Percentiles rank a stretch among this genome's conserved stretches.
Evolutionary conservation across 352 stramenopile genomes (phyloP).

Genomic region (Pseudoperonospora humuli): DNA sequence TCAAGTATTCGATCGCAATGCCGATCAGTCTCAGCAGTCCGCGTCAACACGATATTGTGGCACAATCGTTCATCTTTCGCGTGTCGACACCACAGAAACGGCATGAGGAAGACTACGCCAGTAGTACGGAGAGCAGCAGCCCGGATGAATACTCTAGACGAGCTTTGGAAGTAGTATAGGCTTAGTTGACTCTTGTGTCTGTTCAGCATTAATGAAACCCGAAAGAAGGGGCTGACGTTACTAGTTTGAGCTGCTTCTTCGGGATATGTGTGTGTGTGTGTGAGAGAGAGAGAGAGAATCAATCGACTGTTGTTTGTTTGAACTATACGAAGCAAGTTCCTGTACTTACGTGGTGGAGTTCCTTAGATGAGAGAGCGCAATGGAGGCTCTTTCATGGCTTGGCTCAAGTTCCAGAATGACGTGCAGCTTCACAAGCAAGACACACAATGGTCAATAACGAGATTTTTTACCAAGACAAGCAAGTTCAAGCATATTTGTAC

Average conservation of each 20-base stretch:
- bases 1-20: conserved; percentile 87
- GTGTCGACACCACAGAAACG: conserved; percentile 71
- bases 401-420: no score
- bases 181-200: conserved; percentile 2
- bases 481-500: no score
- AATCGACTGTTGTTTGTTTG: conserved; percentile 23
- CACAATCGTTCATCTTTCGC: conserved; percentile 84
- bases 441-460: no score
- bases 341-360: no score
- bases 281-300: no score
- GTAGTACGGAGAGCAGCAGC: conserved; percentile 37
- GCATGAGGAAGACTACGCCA: conserved; percentile 52
- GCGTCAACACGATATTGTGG: conserved; percentile 81
- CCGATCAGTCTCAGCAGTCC: conserved; percentile 80
- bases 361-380: no score
- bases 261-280: conserved; percentile 21
- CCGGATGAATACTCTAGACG: conserved; percentile 25
- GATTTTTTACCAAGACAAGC: no score
- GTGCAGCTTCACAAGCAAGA: no score
- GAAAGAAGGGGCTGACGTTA: conserved; percentile 21
- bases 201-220: conserved; percentile 27
- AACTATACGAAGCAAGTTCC: no score
- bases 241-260: conserved; percentile 3
- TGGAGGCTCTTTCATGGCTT: no score
- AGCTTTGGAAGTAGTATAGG: conserved; percentile 45